These are phyloP conservation scores for Penicillium malachiteum DNA, from an alignment of 495 filamentous ascomycete genomes.

Conservation along the genomic window DNA sequence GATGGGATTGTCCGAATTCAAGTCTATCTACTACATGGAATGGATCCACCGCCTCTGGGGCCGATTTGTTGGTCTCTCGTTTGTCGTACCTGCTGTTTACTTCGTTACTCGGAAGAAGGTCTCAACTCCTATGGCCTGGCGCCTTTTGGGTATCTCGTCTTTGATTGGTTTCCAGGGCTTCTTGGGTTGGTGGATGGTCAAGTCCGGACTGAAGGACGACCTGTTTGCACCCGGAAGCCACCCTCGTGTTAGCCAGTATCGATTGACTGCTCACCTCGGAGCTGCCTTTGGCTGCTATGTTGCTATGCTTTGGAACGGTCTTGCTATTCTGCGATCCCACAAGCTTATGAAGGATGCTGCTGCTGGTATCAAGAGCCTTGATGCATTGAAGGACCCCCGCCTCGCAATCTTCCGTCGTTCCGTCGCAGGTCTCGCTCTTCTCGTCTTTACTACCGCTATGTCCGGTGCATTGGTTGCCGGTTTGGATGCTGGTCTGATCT, in stretches of 20 bases:
- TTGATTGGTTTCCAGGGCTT: constrained; percentile 95
- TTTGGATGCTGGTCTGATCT: constrained; percentile 92
- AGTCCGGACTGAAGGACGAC: constrained; percentile 90
- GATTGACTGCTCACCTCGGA: constrained; percentile 83
- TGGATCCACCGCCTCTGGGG: constrained; percentile 97
- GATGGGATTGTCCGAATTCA: constrained; percentile 91
- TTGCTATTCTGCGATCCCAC: constrained; percentile 75
- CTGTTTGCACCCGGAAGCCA: constrained; percentile 87
- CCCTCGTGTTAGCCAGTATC: constrained; percentile 91
- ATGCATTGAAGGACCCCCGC: constrained; percentile 59
- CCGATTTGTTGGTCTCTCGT: constrained; percentile 85
- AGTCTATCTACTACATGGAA: constrained; percentile 99
- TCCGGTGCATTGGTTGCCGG: constrained; percentile 93
- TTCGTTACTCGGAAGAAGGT: constrained; percentile 83
- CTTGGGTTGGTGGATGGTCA: constrained; percentile 99
- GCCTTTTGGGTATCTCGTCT: constrained; percentile 77
- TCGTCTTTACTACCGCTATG: constrained; percentile 88
- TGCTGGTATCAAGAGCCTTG: constrained; percentile 52
- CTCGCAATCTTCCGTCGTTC: constrained; percentile 71
- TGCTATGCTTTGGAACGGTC: constrained; percentile 91
- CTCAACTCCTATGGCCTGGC: constrained; percentile 69
- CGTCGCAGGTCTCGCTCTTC: constrained; percentile 65
- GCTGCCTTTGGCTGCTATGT: constrained; percentile 88
- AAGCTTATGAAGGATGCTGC: constrained; percentile 63
- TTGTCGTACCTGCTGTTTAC: constrained; percentile 82